These are phyloP conservation scores for Trichoderma koningii DNA, from an alignment of 2,329 filamentous ascomycete species.

Conservation along the genomic window DNA sequence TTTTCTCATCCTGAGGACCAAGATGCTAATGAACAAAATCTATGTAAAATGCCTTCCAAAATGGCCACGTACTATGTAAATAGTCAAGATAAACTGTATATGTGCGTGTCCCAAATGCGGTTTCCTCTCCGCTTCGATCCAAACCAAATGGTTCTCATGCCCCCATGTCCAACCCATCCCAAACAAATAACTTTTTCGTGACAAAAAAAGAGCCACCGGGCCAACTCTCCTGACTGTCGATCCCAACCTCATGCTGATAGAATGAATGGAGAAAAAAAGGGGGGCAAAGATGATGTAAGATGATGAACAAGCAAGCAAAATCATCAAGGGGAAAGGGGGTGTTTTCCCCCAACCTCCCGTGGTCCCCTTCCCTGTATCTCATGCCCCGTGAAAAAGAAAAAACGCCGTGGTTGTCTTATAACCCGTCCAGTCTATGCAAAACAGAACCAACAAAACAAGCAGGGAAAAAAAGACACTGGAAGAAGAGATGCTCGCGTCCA, in stretches of 20 bases:
- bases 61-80: constrained; percentile 4
- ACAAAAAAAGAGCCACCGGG: neutral
- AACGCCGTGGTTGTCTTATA: constrained; percentile 14
- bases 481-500: constrained; percentile 27
- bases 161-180: constrained; percentile 15
- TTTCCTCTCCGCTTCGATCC: neutral
- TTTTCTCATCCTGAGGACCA: neutral
- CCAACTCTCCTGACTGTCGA: neutral
- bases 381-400: neutral
- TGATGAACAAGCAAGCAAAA: neutral
- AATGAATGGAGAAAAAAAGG: neutral
- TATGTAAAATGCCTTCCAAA: neutral
- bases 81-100: neutral
- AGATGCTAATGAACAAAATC: neutral
- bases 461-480: constrained; percentile 1
- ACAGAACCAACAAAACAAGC: neutral
- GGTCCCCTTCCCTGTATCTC: neutral
- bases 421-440: constrained; percentile 20
- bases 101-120: neutral
- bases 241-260: neutral
- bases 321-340: neutral
- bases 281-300: neutral
- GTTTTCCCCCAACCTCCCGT: neutral
- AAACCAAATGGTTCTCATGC: no score
- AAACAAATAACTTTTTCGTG: neutral